Base-by-base conservation (phyloP, 768 basidiomycete genomes). In the Chalciporus chontae region DNA sequence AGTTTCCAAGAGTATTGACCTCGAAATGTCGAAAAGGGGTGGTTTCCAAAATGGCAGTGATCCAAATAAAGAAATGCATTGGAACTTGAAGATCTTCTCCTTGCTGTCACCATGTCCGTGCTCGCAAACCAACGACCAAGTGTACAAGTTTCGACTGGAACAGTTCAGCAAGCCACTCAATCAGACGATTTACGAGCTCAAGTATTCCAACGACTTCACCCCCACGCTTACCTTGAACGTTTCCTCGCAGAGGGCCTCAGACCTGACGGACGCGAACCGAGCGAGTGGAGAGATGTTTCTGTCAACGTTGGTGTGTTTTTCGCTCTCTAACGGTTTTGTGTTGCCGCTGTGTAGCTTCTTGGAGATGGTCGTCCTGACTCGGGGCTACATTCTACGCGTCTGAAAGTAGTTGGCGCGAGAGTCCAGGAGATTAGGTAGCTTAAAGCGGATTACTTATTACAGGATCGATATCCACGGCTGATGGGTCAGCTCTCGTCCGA, bases 391-490 rank as follows among this genome's bases (percentile, higher is more conserved):
- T 21, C 21, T 21, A 21, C 4, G 21, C 21, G 21, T 21, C 21
- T 21, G 21, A 2, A 21, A 21, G 2, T 21, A 21, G 21, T 21
- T 21, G 21, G 21, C 21, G 2, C 4, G 21, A 21, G 21, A 21
- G 21, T 21, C 21, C 4, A n/a, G n/a, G n/a, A n/a, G n/a, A n/a
- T n/a, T n/a, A n/a, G n/a, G n/a, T 21, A 4, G 21, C 21, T 21
- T 4, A 21, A 4, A 21, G 2, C 21, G 2, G 7, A 26, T 18
- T 29, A 29, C 23, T 45, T 43, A 0, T 44, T 17, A 13, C 17
- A 94, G 94, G 93, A 45, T 95, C 94, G 3, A 87, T 99, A 71
- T 86, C 90, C 1, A 97, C 96, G 0, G 94, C 96, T 0, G 80
- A 94, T 54, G 94, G 94, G 0, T 96, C 94, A 5, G 85, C 94